Conservation (phyloP, 2,329 filamentous ascomycete genomes). For the Aureobasidium sp. region DNA sequence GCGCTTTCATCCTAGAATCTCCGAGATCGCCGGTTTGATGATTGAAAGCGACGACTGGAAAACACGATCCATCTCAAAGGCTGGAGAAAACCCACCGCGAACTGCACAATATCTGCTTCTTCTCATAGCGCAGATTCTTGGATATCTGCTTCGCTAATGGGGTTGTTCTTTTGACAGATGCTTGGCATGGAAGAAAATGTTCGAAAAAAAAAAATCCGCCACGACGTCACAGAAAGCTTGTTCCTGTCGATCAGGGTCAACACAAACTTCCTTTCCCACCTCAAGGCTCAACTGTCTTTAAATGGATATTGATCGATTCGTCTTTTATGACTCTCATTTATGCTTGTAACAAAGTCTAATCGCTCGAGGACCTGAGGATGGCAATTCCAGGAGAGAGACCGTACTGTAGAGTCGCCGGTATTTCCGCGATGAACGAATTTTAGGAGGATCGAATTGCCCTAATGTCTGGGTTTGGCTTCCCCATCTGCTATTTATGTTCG, state of each 20-base stretch:
- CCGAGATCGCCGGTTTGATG: neutral
- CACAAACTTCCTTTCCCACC: neutral
- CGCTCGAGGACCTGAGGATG: neutral
- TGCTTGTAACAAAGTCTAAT: too few species aligned
- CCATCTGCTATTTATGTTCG: neutral
- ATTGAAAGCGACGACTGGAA: too few species aligned
- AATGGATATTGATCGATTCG: neutral
- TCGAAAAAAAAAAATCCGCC: neutral
- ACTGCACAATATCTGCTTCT: too few species aligned
- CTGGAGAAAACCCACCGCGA: too few species aligned
- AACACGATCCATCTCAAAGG: too few species aligned
- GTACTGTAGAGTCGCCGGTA: neutral
- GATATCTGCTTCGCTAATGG: neutral
- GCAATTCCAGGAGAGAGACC: neutral
- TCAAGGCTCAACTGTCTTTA: neutral
- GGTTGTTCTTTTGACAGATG: neutral
- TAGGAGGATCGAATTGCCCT: neutral
- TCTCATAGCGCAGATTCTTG: too few species aligned
- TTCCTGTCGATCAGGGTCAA: slow-evolving; percentile 6
- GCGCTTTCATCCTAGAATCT: neutral
- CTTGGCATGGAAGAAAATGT: neutral
- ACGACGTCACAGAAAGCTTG: neutral
- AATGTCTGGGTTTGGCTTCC: neutral
- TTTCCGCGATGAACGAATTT: neutral
- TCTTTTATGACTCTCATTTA: neutral